Conservation (phyloP, 1,284 basidiomycete species). For the Cystobasidiaceae sp. region DNA sequence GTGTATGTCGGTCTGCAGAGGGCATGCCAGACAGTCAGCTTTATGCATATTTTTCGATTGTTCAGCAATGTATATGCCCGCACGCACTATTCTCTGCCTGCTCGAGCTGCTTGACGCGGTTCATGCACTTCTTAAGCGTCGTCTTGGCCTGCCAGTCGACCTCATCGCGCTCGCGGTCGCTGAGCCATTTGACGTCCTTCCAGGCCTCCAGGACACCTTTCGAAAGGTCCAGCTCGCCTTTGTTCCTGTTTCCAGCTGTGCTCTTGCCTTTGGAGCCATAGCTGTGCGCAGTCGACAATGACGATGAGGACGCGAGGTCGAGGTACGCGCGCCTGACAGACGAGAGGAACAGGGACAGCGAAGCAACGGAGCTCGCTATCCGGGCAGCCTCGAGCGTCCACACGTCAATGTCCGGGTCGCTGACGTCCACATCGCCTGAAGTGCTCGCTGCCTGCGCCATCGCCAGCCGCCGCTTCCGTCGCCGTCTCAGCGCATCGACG, state of each 20-base stretch:
- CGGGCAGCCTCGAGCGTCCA: conserved; percentile 14
- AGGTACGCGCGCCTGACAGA: conserved; percentile 71
- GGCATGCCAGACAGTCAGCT: neutral
- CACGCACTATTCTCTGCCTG: conserved; percentile 70
- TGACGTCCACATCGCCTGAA: conserved; percentile 6
- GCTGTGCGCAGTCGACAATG: conserved; percentile 1
- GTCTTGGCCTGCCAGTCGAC: conserved; percentile 81
- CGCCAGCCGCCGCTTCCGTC: neutral
- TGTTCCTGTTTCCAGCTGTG: conserved; percentile 7
- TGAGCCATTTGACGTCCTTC: conserved; percentile 64
- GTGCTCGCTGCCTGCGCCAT: neutral
- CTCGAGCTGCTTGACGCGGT: conserved; percentile 79
- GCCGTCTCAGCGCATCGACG: conserved; percentile 8
- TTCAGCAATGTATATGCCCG: neutral
- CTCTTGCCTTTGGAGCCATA: conserved; percentile 16
- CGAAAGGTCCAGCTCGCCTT: conserved; percentile 13
- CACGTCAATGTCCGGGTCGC: conserved; percentile 22
- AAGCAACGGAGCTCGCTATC: conserved; percentile 49
- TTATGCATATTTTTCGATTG: too few species aligned
- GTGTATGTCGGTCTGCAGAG: conserved; percentile 29
- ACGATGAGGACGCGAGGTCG: conserved; percentile 52
- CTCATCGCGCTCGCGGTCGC: conserved; percentile 80
- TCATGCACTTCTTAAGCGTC: conserved; percentile 71
- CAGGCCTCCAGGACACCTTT: conserved; percentile 50
- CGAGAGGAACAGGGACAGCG: conserved; percentile 62